Percentiles rank a stretch among this genome's conserved stretches.
These are phyloP conservation scores for Phialocephala sp. DNA, from an alignment of 2,329 filamentous ascomycete species.

Conservation along the genomic window DNA sequence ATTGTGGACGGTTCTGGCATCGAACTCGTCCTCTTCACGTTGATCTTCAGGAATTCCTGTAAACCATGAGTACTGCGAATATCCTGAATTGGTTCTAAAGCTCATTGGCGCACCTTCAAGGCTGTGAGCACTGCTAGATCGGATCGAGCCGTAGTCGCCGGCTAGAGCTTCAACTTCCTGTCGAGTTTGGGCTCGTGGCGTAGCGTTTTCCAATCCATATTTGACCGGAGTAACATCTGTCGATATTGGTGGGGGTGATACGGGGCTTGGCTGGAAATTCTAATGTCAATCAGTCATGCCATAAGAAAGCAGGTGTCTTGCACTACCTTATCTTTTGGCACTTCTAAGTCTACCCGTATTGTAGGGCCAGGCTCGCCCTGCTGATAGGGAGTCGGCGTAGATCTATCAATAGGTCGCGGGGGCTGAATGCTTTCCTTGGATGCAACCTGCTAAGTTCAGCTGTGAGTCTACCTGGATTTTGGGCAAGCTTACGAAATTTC, in stretches of 20 bases:
- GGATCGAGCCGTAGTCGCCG: constrained; percentile 56
- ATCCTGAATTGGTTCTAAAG: constrained; percentile 13
- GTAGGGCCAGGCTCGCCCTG: constrained; percentile 25
- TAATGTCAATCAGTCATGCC: constrained; percentile 28
- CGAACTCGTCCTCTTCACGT: constrained; percentile 57
- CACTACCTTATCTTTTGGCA: constrained; percentile 39
- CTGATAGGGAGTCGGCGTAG: constrained; percentile 43
- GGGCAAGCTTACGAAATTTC: constrained; percentile 69
- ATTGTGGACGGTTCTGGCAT: constrained; percentile 47
- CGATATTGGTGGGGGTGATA: constrained; percentile 72
- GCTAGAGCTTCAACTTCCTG: constrained; percentile 70
- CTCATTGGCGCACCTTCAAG: constrained; percentile 69
- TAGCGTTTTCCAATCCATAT: constrained; percentile 73
- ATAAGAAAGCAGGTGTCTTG: background rate
- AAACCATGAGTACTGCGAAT: constrained; percentile 36
- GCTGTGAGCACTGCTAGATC: constrained; percentile 71
- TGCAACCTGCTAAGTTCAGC: constrained; percentile 10
- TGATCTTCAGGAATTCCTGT: constrained; percentile 46
- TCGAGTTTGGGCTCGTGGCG: constrained; percentile 82
- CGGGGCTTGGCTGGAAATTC: constrained; percentile 38
- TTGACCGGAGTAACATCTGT: constrained; percentile 72
- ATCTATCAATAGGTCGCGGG: constrained; percentile 33
- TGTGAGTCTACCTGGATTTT: constrained; percentile 1
- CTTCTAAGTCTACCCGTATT: constrained; percentile 31
- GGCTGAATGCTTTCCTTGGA: constrained; percentile 30